Conservation (phyloP, 768 basidiomycete species). For the Polyporus arcularius region DNA sequence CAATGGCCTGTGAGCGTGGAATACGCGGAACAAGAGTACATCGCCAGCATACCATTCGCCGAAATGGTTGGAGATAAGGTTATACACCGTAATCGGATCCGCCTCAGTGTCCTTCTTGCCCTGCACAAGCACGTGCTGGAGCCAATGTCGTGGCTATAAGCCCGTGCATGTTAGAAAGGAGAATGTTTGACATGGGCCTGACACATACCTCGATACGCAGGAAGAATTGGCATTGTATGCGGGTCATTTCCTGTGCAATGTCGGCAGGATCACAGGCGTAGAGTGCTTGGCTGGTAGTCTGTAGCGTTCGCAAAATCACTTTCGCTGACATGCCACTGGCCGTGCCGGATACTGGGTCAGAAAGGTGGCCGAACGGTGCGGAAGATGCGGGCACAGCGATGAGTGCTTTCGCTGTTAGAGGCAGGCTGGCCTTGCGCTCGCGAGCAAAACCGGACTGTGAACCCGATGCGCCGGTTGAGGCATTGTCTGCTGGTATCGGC, state of each 20-base stretch:
- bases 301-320: slow-evolving; percentile 64
- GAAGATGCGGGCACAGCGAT: slow-evolving; percentile 33
- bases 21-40: not conserved
- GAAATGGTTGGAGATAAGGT: slow-evolving; percentile 77
- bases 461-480: not conserved
- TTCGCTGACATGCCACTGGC: slow-evolving; percentile 48
- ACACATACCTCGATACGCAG: slow-evolving; percentile 69
- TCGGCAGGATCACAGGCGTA: slow-evolving; percentile 57
- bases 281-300: slow-evolving; percentile 58
- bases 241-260: slow-evolving; percentile 86
- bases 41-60: slow-evolving; percentile 66
- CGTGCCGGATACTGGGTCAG: slow-evolving; percentile 20
- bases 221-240: slow-evolving; percentile 69
- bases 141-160: slow-evolving; percentile 81
- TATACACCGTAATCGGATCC: slow-evolving; percentile 75
- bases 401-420: slow-evolving; percentile 49
- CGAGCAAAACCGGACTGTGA: slow-evolving; percentile 31
- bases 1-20: slow-evolving; percentile 1
- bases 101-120: slow-evolving; percentile 63
- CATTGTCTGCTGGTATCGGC: slow-evolving; percentile 8
- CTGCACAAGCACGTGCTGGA: slow-evolving; percentile 73
- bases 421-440: slow-evolving; percentile 72
- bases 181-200: not conserved
- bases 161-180: not conserved
- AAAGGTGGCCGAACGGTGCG: not conserved